These are phyloP conservation scores for Pouteria campechiana DNA, from an alignment of 179 eudicot genomes.

Conservation along the genomic window DNA sequence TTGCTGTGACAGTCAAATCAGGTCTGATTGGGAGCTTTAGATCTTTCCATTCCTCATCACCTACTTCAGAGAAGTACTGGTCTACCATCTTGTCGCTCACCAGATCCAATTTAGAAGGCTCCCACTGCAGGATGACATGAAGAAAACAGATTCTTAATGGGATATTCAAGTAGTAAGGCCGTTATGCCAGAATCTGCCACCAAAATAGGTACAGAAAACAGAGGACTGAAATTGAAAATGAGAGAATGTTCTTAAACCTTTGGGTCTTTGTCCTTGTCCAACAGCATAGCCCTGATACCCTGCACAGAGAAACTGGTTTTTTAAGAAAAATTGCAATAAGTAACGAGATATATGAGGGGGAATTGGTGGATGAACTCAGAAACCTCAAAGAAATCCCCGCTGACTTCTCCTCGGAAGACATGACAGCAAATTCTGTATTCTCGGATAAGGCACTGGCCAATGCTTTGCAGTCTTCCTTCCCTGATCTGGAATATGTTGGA, in stretches of 20 bases:
- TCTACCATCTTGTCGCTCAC: conserved; percentile 54
- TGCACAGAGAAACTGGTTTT: conserved; percentile 16
- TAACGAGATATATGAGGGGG: neutral
- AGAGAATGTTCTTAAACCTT: conserved; percentile 30
- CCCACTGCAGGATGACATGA: conserved; percentile 36
- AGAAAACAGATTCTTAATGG: neutral
- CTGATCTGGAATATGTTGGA: conserved; percentile 71
- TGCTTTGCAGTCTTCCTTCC: conserved; percentile 78
- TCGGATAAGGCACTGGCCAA: conserved; percentile 65
- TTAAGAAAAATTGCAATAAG: conserved; percentile 2
- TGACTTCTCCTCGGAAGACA: conserved; percentile 46
- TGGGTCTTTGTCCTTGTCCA: conserved; percentile 80
- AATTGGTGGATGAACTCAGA: neutral
- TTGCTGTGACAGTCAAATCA: conserved; percentile 41
- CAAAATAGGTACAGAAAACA: neutral
- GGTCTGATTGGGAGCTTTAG: conserved; percentile 43
- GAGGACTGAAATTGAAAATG: neutral
- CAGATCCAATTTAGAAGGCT: conserved; percentile 53
- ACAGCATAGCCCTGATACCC: conserved; percentile 83
- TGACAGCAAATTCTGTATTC: conserved; percentile 73
- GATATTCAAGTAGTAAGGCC: neutral
- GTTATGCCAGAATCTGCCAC: neutral
- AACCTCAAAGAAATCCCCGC: conserved; percentile 78
- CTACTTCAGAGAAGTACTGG: conserved; percentile 40
- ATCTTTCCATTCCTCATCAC: conserved; percentile 52